Evolutionary conservation across 2,329 filamentous ascomycete species (phyloP).

Genomic region (Penicillium aurantiogriseum): DNA sequence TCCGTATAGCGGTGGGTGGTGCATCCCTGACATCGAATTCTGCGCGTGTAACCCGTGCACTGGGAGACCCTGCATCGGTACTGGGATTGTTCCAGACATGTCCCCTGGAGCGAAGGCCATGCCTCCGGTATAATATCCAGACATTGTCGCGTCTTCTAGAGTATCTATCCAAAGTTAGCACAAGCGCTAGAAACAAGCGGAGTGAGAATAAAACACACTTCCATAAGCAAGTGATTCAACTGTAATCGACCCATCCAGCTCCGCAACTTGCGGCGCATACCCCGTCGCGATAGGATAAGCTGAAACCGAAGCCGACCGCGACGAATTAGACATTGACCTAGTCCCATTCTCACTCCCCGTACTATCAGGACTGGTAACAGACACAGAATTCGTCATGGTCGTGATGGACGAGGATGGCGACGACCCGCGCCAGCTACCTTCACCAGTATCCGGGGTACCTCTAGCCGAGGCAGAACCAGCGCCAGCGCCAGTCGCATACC

Average conservation of each 20-base stretch:
- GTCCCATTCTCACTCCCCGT: constrained; percentile 20
- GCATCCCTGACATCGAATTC: neutral
- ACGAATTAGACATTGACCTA: neutral
- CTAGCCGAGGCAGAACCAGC: neutral
- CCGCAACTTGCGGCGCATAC: constrained; percentile 11
- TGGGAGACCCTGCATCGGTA: neutral
- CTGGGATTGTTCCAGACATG: neutral
- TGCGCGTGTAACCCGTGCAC: neutral
- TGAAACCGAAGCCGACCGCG: constrained; percentile 1
- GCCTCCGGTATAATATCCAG: neutral
- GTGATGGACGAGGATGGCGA: constrained; percentile 21
- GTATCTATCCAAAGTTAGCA: neutral
- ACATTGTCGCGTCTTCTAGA: neutral
- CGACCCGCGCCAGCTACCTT: constrained; percentile 19
- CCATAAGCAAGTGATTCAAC: constrained; percentile 4
- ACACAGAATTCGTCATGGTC: constrained; percentile 16
- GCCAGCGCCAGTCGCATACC: neutral
- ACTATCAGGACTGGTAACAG: constrained; percentile 24
- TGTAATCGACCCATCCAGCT: constrained; percentile 7
- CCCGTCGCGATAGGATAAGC: constrained; percentile 11
- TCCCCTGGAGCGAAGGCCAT: neutral
- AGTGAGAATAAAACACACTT: neutral
- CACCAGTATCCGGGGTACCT: constrained; percentile 3
- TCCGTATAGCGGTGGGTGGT: neutral
- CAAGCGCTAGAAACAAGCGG: neutral